phyloP scores from a whole-genome alignment of 192 early-diverging fungal species.

The Coemansia sp. region DNA sequence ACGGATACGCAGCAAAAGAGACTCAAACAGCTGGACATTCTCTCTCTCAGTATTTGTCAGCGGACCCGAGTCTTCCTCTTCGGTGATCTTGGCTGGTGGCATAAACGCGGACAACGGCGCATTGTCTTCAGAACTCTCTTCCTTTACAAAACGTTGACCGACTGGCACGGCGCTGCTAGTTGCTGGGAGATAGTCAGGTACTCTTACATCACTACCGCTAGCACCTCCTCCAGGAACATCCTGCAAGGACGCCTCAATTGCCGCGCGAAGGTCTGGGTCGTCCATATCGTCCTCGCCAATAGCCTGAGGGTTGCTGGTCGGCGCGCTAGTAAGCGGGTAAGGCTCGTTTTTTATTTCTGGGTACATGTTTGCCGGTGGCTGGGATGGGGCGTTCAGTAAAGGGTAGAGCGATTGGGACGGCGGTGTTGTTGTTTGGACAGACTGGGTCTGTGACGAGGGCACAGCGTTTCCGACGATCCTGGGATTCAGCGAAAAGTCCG shows the following conservation, averaged over 20 bases:
- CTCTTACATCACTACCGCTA: not conserved
- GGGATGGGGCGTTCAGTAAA: not conserved
- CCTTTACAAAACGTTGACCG: not conserved
- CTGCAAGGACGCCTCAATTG: constrained; percentile 74
- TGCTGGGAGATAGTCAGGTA: constrained; percentile 30
- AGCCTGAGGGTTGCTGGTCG: constrained; percentile 5
- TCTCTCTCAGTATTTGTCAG: constrained; percentile 78
- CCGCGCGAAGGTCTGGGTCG: constrained; percentile 70
- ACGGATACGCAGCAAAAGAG: constrained; percentile 80
- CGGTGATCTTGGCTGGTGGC: constrained; percentile 25
- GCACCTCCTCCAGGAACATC: constrained; percentile 49
- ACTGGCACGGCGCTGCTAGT: not conserved
- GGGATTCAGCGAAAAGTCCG: constrained; percentile 35
- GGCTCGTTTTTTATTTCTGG: constrained; percentile 31
- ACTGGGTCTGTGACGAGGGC: constrained; percentile 3
- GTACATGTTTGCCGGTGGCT: constrained; percentile 15
- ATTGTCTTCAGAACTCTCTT: constrained; percentile 8
- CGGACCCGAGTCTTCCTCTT: constrained; percentile 55
- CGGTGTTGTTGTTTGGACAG: constrained; percentile 3
- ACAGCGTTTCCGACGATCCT: constrained; percentile 1
- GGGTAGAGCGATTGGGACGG: constrained; percentile 1
- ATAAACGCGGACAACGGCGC: constrained; percentile 35
- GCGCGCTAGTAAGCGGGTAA: constrained; percentile 35
- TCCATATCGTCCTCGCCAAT: constrained; percentile 56
- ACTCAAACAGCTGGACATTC: constrained; percentile 86